Evolutionary conservation across 2,329 filamentous ascomycete species (phyloP), one percentile per base, ranked within the genome.

Genomic region (Cladophialophora immunda): DNA sequence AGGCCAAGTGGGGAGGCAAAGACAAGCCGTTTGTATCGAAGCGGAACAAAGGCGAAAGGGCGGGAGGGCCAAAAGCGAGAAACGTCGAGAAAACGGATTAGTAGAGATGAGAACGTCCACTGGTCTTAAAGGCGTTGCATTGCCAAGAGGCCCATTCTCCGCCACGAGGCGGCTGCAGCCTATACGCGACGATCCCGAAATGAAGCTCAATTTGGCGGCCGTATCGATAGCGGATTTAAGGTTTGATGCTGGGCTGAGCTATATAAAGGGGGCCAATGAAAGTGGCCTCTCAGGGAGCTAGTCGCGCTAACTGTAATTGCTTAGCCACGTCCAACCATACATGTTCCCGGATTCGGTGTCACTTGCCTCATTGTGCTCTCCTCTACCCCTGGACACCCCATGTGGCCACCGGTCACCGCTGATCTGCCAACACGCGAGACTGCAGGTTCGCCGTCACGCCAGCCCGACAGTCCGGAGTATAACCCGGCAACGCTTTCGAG

Each of bases 211-310:
- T 61, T 32, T 61, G n/a, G 41, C 58, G 25, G n/a, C 27, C 15
- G 34, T 52, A 61, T 61, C 34, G 58, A 61, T 32, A 53, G 58
- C 54, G 58, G 58, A 53, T 19, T 47, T 61, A 52, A 52, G 58
- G 55, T 45, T 59, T 29, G 15, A n/a, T 0, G 19, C 58, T 52
- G 9, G 3, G 5, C 11, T 34, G 45, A 61, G 29, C 45, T 54
- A 36, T 22, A 52, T 36, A 52, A 25, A 61, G 58, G 36, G 32
- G 58, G 19, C 47, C 34, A 53, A 54, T 61, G 22, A 22, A n/a
- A 29, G 5, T 30, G 27, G 5, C 27, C 1, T 1, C 3, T 19
- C 5, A 19, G 19, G 22, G 11, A 11, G 2, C 9, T 25, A 11
- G 9, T 13, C 19, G 22, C 45, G 22, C 45, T 50, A 50, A 25